Evolutionary conservation across 2,329 filamentous ascomycete genomes (phyloP), one percentile per base, ranked within the genome.

Genomic region (Colletotrichum zoysiae): DNA sequence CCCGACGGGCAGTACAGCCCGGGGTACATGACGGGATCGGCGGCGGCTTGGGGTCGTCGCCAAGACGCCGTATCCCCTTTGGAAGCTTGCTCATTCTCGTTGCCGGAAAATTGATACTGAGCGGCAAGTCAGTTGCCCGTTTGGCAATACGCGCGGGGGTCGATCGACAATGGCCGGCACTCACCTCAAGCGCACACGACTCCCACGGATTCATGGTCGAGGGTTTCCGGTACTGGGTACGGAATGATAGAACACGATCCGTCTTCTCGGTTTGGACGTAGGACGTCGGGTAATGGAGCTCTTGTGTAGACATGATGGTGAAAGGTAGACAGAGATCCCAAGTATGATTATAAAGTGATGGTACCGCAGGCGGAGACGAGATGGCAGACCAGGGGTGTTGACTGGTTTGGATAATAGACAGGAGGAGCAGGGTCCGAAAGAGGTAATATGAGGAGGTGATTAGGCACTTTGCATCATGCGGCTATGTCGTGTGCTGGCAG

Each of bases 1-100:
- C 87, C 87, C 57, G 84, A 89, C 5, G 83, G 82, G 5, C 86
- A 83, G 74, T 90, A 90, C 1, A 90, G 78, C 8, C 87, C 87
- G 0, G 87, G 87, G 67, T 86, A 89, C 71, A 90, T 88, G 70
- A 88, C 78, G 50, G 86, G 79, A 75, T 89, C 85, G 48, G 73
- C 70, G n/a, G 74, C 74, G 2, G 70, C 64, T 18, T 71, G 40
- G 9, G 61, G 59, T 30, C 74, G 59, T n/a, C 66, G 59, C 51
- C 64, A 70, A 42, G 60, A 30, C 12, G 51, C 26, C 14, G 38
- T 16, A 16, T 77, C 75, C 11, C 76, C 73, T 8, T 53, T 44
- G 7, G 71, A 70, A 55, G 73, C 74, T 33, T 76, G 75, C n/a
- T 64, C 67, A 18, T 58, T 50, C 26, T 76, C 72, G 40, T 76